Conservation (phyloP, 805 yeast species). For the Vanderwaltozyma tropicalis region DNA sequence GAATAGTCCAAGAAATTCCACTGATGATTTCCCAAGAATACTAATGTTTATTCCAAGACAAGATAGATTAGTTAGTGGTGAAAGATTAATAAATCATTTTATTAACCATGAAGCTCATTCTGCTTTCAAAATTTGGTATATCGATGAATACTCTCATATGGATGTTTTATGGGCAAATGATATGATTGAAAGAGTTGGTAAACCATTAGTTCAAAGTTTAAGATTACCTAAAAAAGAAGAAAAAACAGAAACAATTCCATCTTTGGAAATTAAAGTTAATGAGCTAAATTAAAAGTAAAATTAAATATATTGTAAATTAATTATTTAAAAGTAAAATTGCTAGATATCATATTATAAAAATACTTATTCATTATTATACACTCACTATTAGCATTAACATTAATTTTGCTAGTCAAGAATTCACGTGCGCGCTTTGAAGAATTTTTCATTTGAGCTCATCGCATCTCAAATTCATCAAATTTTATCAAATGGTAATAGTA, state of each 20-base stretch:
- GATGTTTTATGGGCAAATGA: slow-evolving; percentile 92
- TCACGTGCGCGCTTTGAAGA: too few relatives aligned
- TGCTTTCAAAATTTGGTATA: slow-evolving; percentile 24
- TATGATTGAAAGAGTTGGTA: slow-evolving; percentile 55
- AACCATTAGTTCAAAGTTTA: slow-evolving; percentile 31
- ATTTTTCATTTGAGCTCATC: too few relatives aligned
- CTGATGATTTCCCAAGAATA: slow-evolving; percentile 42
- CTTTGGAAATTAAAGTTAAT: not conserved
- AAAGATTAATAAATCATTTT: slow-evolving; percentile 54
- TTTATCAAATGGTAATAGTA: too few relatives aligned
- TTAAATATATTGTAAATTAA: too few relatives aligned
- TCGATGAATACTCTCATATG: slow-evolving; percentile 68
- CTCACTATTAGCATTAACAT: too few relatives aligned
- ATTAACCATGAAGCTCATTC: slow-evolving; percentile 39
- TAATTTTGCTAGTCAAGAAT: too few relatives aligned
- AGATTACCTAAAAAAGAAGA: slow-evolving; percentile 3
- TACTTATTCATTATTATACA: too few relatives aligned
- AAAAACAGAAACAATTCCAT: not conserved
- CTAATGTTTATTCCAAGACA: slow-evolving; percentile 58
- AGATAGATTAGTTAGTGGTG: slow-evolving; percentile 74
- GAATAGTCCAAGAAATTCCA: slow-evolving; percentile 28
- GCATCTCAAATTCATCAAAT: too few relatives aligned
- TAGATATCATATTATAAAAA: too few relatives aligned
- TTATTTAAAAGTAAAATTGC: too few relatives aligned
- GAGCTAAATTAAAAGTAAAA: not conserved